Evolutionary conservation across 805 yeast genomes (phyloP).

Genomic region (Blastobotrys chiropterorum): DNA sequence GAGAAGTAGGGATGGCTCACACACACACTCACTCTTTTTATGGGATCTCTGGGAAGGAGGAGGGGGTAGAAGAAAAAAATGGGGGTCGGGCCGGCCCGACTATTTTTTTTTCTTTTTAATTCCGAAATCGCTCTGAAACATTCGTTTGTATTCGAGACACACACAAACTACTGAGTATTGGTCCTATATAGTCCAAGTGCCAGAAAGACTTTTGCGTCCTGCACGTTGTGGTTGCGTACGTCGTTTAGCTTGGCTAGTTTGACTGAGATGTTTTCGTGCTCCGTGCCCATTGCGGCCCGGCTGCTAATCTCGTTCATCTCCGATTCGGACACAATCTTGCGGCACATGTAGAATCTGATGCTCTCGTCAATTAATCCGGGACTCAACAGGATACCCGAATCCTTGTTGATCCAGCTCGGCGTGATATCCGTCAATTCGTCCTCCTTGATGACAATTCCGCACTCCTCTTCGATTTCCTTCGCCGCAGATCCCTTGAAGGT

Average conservation of each 20-base stretch:
- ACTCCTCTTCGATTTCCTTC: constrained; percentile 25
- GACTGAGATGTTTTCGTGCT: constrained; percentile 12
- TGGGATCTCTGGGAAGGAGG: not conserved
- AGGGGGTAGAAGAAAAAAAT: not conserved
- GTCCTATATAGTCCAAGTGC: constrained; percentile 9
- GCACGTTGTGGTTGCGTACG: not conserved
- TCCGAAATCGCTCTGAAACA: not conserved
- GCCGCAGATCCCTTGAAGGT: constrained; percentile 24
- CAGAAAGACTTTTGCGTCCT: constrained; percentile 13
- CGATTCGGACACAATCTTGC: constrained; percentile 2
- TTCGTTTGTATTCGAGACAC: too few species aligned
- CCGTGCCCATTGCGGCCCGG: constrained; percentile 5
- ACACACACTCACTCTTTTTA: not conserved
- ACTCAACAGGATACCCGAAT: constrained; percentile 12
- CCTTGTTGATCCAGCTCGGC: constrained; percentile 10
- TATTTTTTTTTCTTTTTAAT: too few species aligned
- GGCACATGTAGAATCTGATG: constrained; percentile 9
- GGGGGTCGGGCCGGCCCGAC: not conserved
- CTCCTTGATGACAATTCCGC: constrained; percentile 19
- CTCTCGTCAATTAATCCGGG: constrained; percentile 19
- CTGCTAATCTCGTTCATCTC: constrained; percentile 11
- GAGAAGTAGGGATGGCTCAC: not conserved
- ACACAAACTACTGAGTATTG: too few species aligned
- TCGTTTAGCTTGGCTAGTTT: constrained; percentile 7
- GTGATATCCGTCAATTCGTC: constrained; percentile 17